A percentile compares a stretch with the other conserved stretches of the same genome.
phyloP scores from a whole-genome alignment of 2,329 filamentous ascomycete genomes.

The Fusarium siculi region DNA sequence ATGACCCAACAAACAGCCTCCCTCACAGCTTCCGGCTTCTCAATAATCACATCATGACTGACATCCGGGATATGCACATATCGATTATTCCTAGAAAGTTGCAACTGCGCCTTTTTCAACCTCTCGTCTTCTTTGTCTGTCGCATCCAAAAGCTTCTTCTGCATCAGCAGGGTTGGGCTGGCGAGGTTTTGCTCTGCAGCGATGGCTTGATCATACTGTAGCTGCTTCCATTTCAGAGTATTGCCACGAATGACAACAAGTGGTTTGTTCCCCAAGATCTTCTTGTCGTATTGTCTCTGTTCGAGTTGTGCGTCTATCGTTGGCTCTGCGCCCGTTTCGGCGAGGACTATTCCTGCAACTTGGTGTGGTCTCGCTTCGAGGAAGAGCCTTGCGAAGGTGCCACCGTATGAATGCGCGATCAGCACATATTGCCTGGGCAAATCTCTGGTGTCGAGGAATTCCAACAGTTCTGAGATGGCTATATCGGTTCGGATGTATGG shows the following conservation, averaged over 20 bases:
- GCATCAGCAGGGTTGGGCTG: slow-evolving; percentile 1
- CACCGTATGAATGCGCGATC: slow-evolving; percentile 36
- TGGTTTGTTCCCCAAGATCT: slow-evolving; percentile 25
- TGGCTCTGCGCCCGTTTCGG: slow-evolving; percentile 39
- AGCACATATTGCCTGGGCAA: slow-evolving; percentile 7
- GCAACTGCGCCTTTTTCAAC: slow-evolving; percentile 32
- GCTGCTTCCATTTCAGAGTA: slow-evolving; percentile 32
- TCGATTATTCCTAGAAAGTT: slow-evolving; percentile 20
- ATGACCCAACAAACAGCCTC: slow-evolving; percentile 29
- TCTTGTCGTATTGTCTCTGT: slow-evolving; percentile 23
- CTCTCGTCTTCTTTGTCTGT: slow-evolving; percentile 35
- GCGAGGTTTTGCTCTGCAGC: neutral
- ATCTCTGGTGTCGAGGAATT: neutral
- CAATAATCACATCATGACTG: slow-evolving; percentile 28
- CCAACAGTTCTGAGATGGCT: neutral
- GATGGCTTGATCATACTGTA: slow-evolving; percentile 21
- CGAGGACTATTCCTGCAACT: slow-evolving; percentile 36
- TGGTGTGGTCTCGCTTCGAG: slow-evolving; percentile 19
- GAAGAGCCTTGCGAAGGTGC: slow-evolving; percentile 31
- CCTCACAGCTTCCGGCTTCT: slow-evolving; percentile 27
- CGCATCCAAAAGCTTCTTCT: slow-evolving; percentile 26
- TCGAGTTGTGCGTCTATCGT: slow-evolving; percentile 17
- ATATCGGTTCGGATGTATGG: neutral
- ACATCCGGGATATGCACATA: slow-evolving; percentile 38
- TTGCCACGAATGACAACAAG: slow-evolving; percentile 35